Conservation (phyloP, 768 basidiomycete genomes). For the Sporobolomyces roseus region DNA sequence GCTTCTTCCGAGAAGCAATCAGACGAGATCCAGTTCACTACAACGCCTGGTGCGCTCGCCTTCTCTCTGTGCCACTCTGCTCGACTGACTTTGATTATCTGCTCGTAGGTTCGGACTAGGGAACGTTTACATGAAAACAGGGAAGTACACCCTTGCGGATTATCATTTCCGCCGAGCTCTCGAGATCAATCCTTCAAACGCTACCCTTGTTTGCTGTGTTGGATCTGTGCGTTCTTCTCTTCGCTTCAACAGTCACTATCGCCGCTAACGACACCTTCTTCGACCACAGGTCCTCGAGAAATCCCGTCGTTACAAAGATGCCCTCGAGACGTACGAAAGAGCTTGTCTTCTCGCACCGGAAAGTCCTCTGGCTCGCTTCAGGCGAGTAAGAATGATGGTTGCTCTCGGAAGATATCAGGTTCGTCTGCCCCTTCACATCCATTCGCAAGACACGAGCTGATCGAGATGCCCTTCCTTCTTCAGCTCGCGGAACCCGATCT, state of each 20-base stretch:
- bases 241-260: neutral
- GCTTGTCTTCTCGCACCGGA: constrained; percentile 75
- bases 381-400: constrained; percentile 85
- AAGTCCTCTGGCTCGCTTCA: constrained; percentile 89
- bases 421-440: no score
- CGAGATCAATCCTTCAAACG: constrained; percentile 88
- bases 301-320: constrained; percentile 69
- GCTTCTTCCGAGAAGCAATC: constrained; percentile 86
- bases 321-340: constrained; percentile 72
- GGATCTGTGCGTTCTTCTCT: constrained; percentile 72
- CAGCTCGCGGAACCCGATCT: constrained; percentile 79
- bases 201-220: constrained; percentile 91
- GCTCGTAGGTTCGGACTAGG: constrained; percentile 89
- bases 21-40: constrained; percentile 89
- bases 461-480: constrained; percentile 11
- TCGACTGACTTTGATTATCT: neutral
- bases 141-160: constrained; percentile 86
- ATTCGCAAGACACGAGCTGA: constrained; percentile 39
- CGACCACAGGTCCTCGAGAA: constrained; percentile 73
- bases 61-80: neutral
- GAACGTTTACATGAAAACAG: constrained; percentile 89
- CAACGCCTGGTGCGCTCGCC: constrained; percentile 82
- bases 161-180: constrained; percentile 92
- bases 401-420: constrained; percentile 78
- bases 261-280: constrained; percentile 2